Evolutionary conservation across 495 filamentous ascomycete species (phyloP).

Genomic region (Polyplosphaeria fusca): DNA sequence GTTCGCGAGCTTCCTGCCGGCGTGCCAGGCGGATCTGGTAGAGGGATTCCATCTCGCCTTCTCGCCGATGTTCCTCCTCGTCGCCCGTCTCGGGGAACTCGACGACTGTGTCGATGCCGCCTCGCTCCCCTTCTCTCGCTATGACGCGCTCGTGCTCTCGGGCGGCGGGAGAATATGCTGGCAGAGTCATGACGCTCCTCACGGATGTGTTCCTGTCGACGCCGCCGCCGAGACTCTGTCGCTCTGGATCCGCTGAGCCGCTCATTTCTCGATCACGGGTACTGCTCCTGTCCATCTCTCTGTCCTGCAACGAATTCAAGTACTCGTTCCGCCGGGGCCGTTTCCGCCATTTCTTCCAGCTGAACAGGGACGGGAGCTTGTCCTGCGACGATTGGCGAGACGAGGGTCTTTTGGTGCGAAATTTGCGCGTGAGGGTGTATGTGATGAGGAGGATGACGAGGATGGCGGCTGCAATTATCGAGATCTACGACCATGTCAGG

Average conservation of each 20-base stretch:
- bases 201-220: conserved; percentile 83
- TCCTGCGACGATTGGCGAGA: conserved; percentile 33
- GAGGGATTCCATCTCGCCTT: conserved; percentile 86
- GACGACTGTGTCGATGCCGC: conserved; percentile 85
- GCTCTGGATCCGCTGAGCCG: conserved; percentile 14
- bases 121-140: conserved; percentile 81
- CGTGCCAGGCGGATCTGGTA: conserved; percentile 85
- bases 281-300: conserved; percentile 13
- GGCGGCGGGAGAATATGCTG: conserved; percentile 69
- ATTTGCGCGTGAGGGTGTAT: conserved; percentile 49
- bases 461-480: conserved; percentile 43
- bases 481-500: conserved; percentile 29
- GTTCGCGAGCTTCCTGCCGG: conserved; percentile 69
- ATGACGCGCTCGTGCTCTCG: conserved; percentile 78
- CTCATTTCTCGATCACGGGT: conserved; percentile 32
- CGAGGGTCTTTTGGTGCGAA: conserved; percentile 49
- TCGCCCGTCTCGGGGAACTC: conserved; percentile 73
- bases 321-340: conserved; percentile 17
- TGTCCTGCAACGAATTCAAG: conserved; percentile 24
- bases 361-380: conserved; percentile 22
- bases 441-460: conserved; percentile 44
- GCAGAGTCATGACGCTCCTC: conserved; percentile 88
- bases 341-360: conserved; percentile 22
- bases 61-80: conserved; percentile 76
- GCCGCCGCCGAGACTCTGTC: conserved; percentile 34